A percentile compares a stretch with the other conserved stretches of the same genome.
These are phyloP conservation scores for Moesziomyces parantarcticus DNA, from an alignment of 1,284 basidiomycete genomes.

Conservation along the genomic window DNA sequence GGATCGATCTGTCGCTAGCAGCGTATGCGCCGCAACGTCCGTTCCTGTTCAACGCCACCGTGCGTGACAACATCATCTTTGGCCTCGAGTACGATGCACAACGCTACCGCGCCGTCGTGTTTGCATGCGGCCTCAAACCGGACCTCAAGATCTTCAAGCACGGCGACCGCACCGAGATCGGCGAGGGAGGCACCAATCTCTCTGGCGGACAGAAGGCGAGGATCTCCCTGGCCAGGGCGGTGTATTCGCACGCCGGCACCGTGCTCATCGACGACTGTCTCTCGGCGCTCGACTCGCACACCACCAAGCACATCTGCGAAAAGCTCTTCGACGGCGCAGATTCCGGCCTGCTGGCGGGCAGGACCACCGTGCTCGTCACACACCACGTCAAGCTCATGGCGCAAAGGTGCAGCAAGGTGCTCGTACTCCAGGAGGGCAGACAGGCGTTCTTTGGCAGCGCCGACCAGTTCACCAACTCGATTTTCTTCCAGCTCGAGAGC, in stretches of 20 bases:
- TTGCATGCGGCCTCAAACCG: conserved; percentile 65
- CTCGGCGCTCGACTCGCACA: conserved; percentile 71
- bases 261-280: conserved; percentile 78
- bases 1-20: conserved; percentile 66
- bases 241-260: conserved; percentile 79
- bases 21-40: conserved; percentile 85
- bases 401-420: conserved; percentile 74
- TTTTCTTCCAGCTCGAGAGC: conserved; percentile 71
- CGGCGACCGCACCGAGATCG: conserved; percentile 76
- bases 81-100: conserved; percentile 71
- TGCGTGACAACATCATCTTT: conserved; percentile 73
- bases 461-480: conserved; percentile 73
- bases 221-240: conserved; percentile 78
- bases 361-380: conserved; percentile 64
- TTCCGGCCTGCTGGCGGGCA: conserved; percentile 26
- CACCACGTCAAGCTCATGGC: conserved; percentile 71
- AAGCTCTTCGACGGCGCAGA: conserved; percentile 60
- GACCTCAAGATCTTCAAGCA: conserved; percentile 78
- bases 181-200: conserved; percentile 72
- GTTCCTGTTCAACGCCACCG: conserved; percentile 86
- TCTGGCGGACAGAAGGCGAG: conserved; percentile 75
- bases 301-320: conserved; percentile 61
- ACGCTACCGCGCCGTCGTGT: conserved; percentile 66
- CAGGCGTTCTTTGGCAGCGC: conserved; percentile 77
- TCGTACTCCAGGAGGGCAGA: conserved; percentile 77